Evolutionary conservation across 2,329 filamentous ascomycete species (phyloP).

Genomic region (Neofusicoccum ribis): DNA sequence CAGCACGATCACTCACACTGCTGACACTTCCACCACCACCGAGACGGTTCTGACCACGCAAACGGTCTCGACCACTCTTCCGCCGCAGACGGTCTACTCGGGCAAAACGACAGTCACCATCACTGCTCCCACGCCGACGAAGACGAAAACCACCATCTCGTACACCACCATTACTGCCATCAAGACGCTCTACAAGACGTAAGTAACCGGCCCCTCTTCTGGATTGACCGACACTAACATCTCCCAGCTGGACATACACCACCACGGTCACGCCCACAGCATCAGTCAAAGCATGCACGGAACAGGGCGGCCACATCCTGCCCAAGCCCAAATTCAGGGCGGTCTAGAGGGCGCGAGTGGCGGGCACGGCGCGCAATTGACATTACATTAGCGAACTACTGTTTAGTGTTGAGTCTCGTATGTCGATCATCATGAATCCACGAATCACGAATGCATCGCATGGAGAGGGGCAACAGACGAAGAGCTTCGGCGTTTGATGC

Average conservation of each 20-base stretch:
- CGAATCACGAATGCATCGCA: neutral
- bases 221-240: neutral
- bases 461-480: neutral
- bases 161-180: slow-evolving; percentile 33
- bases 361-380: too few species aligned
- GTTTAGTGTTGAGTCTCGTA: neutral
- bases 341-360: neutral
- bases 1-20: slow-evolving; percentile 34
- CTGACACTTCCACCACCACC: slow-evolving; percentile 30
- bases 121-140: slow-evolving; percentile 39
- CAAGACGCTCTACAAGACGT: slow-evolving; percentile 35
- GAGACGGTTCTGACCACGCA: slow-evolving; percentile 29
- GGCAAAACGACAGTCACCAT: slow-evolving; percentile 35
- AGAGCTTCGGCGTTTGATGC: neutral
- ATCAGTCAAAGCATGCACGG: slow-evolving; percentile 36
- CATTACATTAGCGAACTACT: neutral
- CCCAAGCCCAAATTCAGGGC: neutral
- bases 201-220: slow-evolving; percentile 1
- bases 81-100: slow-evolving; percentile 37
- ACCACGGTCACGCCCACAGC: slow-evolving; percentile 39
- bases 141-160: slow-evolving; percentile 29
- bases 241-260: slow-evolving; percentile 29
- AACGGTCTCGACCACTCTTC: slow-evolving; percentile 32
- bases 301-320: slow-evolving; percentile 33
- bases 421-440: neutral